These are phyloP conservation scores for Dothideomycetes sp. DNA, from an alignment of 2,329 filamentous ascomycete genomes.

Conservation along the genomic window DNA sequence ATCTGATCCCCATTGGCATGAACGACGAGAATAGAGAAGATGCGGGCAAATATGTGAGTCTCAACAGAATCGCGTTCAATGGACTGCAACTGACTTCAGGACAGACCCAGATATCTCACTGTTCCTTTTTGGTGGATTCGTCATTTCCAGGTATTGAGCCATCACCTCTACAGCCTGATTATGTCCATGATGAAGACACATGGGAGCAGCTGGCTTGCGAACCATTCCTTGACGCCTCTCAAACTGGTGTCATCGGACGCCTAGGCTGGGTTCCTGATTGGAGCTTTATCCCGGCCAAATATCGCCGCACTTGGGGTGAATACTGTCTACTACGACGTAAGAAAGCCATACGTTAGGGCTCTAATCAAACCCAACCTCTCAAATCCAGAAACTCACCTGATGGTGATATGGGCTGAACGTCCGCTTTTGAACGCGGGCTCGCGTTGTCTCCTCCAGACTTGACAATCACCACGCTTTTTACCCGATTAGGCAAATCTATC, in stretches of 20 bases:
- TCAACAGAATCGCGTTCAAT: background rate
- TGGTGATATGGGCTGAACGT: background rate
- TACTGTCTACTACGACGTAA: constrained; percentile 72
- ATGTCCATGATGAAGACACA: constrained; percentile 57
- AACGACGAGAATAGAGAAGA: constrained; percentile 90
- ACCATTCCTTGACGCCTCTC: constrained; percentile 68
- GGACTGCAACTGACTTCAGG: constrained; percentile 12
- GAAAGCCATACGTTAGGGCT: constrained; percentile 7
- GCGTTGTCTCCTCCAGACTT: background rate
- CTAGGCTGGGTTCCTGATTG: constrained; percentile 73
- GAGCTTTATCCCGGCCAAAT: constrained; percentile 55
- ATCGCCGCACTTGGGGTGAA: constrained; percentile 68
- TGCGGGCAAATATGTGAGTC: constrained; percentile 65
- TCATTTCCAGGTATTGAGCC: constrained; percentile 52
- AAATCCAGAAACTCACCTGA: background rate
- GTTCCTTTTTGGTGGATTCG: constrained; percentile 80
- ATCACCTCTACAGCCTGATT: constrained; percentile 68
- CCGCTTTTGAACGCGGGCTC: background rate
- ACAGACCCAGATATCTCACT: constrained; percentile 57
- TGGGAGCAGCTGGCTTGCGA: constrained; percentile 73
- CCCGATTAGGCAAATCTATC: constrained; percentile 4
- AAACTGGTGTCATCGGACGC: constrained; percentile 62
- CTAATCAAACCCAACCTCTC: background rate
- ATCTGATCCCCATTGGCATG: constrained; percentile 71
- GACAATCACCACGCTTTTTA: no score